A percentile compares a stretch with the other conserved stretches of the same genome.
phyloP scores from a whole-genome alignment of 192 early-diverging fungal genomes.

The Backusella psychrophila region DNA sequence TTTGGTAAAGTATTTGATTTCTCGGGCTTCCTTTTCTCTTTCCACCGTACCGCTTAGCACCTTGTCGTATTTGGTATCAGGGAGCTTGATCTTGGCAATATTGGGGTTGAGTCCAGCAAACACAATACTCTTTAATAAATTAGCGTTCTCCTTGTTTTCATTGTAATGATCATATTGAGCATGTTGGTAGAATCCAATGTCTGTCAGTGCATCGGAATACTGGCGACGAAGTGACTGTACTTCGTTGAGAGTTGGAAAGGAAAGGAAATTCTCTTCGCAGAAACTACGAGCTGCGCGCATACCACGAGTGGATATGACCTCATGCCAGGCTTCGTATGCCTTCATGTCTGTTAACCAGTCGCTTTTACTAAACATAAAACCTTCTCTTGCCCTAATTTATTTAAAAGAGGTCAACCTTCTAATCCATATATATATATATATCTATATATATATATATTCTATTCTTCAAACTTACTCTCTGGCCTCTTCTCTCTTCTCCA shows the following conservation, averaged over 20 bases:
- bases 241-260: constrained; percentile 58
- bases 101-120: constrained; percentile 88
- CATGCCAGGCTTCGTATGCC: constrained; percentile 49
- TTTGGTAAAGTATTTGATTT: constrained; percentile 71
- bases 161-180: constrained; percentile 45
- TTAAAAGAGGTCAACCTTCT: background rate
- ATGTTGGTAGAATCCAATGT: constrained; percentile 56
- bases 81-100: constrained; percentile 67
- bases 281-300: constrained; percentile 21
- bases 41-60: constrained; percentile 70
- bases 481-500: constrained; percentile 56
- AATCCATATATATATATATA: background rate
- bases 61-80: constrained; percentile 71
- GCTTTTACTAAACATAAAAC: constrained; percentile 46
- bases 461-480: constrained; percentile 31
- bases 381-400: constrained; percentile 35
- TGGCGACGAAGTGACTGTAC: constrained; percentile 57
- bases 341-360: constrained; percentile 67
- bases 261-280: constrained; percentile 60
- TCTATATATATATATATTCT: background rate
- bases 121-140: constrained; percentile 70
- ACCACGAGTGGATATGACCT: constrained; percentile 29
- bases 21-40: constrained; percentile 64
- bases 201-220: constrained; percentile 55
- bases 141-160: constrained; percentile 52